phyloP scores from a whole-genome alignment of 1,284 basidiomycete species.

The Austroboletus novae-zelandiae region DNA sequence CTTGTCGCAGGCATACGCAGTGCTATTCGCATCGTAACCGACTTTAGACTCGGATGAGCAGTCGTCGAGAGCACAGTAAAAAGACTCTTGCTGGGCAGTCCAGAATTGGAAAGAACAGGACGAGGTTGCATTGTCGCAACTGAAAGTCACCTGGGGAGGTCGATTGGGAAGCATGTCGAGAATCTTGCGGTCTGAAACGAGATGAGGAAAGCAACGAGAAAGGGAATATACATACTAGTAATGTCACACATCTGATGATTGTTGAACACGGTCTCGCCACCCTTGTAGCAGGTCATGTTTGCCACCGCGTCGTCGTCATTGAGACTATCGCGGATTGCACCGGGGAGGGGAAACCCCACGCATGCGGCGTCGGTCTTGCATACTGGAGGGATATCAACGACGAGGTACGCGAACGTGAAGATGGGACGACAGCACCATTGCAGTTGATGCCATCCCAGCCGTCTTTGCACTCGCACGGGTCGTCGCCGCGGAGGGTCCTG shows the following conservation, averaged over 20 bases:
- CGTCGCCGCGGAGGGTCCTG: constrained; percentile 75
- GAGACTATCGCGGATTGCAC: constrained; percentile 40
- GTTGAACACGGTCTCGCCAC: constrained; percentile 86
- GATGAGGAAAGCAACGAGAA: not conserved
- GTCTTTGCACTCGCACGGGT: constrained; percentile 85
- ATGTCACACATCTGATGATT: constrained; percentile 99
- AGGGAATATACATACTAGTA: constrained; percentile 65
- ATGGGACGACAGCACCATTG: constrained; percentile 63
- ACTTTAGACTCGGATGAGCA: constrained; percentile 54
- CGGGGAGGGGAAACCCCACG: constrained; percentile 66
- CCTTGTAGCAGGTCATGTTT: constrained; percentile 93
- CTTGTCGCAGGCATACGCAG: constrained; percentile 75
- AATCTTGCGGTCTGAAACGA: constrained; percentile 75
- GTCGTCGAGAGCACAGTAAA: constrained; percentile 84
- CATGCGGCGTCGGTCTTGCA: constrained; percentile 84
- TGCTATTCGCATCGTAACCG: constrained; percentile 71
- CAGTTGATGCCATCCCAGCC: constrained; percentile 97
- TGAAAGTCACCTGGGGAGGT: constrained; percentile 94
- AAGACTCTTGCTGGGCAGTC: constrained; percentile 91
- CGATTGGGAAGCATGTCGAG: constrained; percentile 85
- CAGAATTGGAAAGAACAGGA: constrained; percentile 96
- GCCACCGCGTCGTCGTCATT: constrained; percentile 38
- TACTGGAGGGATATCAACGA: constrained; percentile 47
- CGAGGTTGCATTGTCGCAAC: constrained; percentile 61
- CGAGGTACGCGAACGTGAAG: not conserved